Base-by-base conservation (phyloP, 2,329 filamentous ascomycete species). In the Fusarium torulosum region DNA sequence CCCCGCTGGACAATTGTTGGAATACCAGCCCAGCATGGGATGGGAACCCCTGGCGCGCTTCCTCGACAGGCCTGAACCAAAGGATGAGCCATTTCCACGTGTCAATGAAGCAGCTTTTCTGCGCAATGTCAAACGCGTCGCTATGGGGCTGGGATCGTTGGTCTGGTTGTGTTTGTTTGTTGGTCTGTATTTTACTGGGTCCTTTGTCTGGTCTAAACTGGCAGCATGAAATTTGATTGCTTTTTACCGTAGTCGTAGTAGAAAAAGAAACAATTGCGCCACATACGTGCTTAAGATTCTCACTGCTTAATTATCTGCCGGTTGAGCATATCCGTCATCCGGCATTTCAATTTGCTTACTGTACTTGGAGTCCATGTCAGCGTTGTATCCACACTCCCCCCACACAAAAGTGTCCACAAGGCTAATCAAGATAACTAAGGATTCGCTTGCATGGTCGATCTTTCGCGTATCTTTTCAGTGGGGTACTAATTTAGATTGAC, bases 41-140 rank as follows among this genome's bases (percentile, higher is more conserved):
- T 68, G 64, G 66, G 60, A 65, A 23, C 64, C 60, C 41, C 15
- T 69, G 49, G 47, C 55, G 2, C 20, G 19, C 13, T 69, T 69
- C 17, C 27, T 68, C 2, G 21, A 57, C 4, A 68, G 37, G 17
- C 52, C 53, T 25, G 33, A 51, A 17, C 66, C 66, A 11, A 4
- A 51, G 49, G 60, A 7, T 2, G 20, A 60, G 45, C n/a, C 50
- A 2, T 66, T 69, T 44, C 66, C 66, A 42, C 60, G 65, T 31
- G 65, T 69, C 4, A 69, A 69, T 38, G 65, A 69, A 51, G 65
- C 66, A 29, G 65, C 65, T n/a, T 69, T 68, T 35, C 46, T 69
- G 11, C 50, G 65, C 14, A 69, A 68, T 8, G 65, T 69, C 15
- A 68, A 69, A 21, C 57, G 56, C n/a, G 35, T 50, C 14, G 66